Base-by-base conservation (phyloP, 768 basidiomycete genomes). In the Tulasnella sp. region DNA sequence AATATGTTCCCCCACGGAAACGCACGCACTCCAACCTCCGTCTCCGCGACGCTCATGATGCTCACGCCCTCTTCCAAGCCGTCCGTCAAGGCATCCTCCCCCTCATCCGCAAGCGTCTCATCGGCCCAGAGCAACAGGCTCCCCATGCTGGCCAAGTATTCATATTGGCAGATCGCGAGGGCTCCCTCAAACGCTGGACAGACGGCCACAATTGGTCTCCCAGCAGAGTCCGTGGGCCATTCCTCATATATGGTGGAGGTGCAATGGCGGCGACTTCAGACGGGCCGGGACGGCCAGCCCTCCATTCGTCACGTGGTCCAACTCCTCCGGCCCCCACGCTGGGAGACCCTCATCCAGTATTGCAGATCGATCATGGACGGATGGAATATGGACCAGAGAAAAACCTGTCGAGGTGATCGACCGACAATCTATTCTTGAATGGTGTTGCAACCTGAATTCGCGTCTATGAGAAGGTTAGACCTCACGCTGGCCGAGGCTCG, bases 81-180 rank as follows among this genome's bases (percentile, higher is more conserved):
- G 60, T 61, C 46, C 36, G 60, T 3, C 58, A 62, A 29, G 60
- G 60, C 27, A 59, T 50, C 23, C 58, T 61, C 46, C 60, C 45
- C 14, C 62, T 61, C 31, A 61, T 61, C 59, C 58, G 60, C 46
- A 61, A 56, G 27, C 60, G 60, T 17, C 60, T 61, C 39, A 60
- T 49, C 6, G 46, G 46, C 27, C 37, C 45, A 27, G 60, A 61
- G 15, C 60, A 56, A 51, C 43, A 43, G 7, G 46, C 34, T 17
- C 60, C 60, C 19, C 60, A 52, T 17, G 42, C 55, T n/a, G 55
- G 55, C 21, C 55, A 57, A 35, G 55, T 57, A 8, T 57, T 46
- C 32, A 43, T 57, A 32, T 57, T 41, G 55, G 55, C 55, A 21
- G 55, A 57, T 14, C 42, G 55, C 25, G 55, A 57, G 48, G 55